Conservation (phyloP, 768 basidiomycete species). For the Suillus luteus region DNA sequence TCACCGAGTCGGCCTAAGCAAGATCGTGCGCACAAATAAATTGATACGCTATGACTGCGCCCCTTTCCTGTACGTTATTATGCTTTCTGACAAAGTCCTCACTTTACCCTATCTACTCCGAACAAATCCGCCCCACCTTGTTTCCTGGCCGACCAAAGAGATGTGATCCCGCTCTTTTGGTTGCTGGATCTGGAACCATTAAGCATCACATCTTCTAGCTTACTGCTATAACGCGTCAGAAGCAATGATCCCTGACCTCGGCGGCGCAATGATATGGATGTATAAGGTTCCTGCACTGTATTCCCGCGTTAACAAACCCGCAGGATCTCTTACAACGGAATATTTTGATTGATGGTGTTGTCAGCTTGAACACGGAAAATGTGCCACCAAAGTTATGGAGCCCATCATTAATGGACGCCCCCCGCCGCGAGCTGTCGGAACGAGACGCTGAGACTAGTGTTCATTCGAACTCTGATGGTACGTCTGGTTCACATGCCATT, state of each 20-base stretch:
- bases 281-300: neutral
- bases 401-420: neutral
- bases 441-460: neutral
- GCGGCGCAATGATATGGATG: neutral
- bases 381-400: neutral
- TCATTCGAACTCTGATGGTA: neutral
- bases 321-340: neutral
- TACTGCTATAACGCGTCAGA: neutral
- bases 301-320: neutral
- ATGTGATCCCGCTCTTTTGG: neutral
- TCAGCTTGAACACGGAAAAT: neutral
- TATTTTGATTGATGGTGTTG: neutral
- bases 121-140: neutral
- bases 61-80: neutral
- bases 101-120: neutral
- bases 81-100: neutral
- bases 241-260: neutral
- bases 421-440: neutral
- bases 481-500: conserved; percentile 3
- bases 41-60: neutral
- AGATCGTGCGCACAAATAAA: neutral
- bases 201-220: neutral
- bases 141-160: neutral
- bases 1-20: neutral
- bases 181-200: neutral